These are phyloP conservation scores for Claviceps sp. DNA, from an alignment of 2,329 filamentous ascomycete species.

Conservation along the genomic window DNA sequence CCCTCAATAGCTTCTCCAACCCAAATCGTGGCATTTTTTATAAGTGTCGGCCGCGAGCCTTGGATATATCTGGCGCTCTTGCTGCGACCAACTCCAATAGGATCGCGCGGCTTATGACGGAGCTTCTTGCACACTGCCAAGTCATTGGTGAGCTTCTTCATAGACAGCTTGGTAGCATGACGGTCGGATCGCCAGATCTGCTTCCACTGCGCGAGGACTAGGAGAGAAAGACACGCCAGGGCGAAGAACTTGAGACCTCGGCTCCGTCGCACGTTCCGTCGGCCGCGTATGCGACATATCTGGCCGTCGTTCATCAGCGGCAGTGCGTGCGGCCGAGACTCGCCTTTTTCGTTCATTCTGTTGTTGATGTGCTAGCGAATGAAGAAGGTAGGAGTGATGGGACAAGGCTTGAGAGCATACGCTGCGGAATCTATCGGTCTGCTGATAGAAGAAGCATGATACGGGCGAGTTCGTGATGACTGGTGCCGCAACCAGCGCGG, in stretches of 20 bases:
- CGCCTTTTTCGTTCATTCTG: conserved; percentile 26
- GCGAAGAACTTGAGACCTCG: conserved; percentile 29
- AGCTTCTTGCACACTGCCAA: conserved; percentile 43
- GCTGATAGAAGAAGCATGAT: neutral
- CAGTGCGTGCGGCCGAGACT: conserved; percentile 31
- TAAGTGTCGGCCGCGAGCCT: conserved; percentile 45
- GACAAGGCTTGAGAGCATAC: too few species aligned
- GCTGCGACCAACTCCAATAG: conserved; percentile 40
- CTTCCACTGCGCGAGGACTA: conserved; percentile 35
- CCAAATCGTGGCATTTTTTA: conserved; percentile 55
- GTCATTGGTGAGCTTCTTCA: conserved; percentile 38
- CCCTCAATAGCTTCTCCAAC: conserved; percentile 44
- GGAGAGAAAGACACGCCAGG: conserved; percentile 35
- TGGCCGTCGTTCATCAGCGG: conserved; percentile 8
- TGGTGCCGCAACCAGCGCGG: neutral
- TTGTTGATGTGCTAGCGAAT: neutral
- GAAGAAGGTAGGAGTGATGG: too few species aligned
- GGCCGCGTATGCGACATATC: conserved; percentile 10
- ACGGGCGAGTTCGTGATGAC: neutral
- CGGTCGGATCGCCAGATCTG: conserved; percentile 21
- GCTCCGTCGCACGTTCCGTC: conserved; percentile 26
- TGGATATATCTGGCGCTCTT: conserved; percentile 48
- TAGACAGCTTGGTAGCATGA: conserved; percentile 29
- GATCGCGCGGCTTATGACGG: conserved; percentile 39
- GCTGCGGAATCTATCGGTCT: neutral